These are phyloP conservation scores for Cryptosporidium viatorum DNA, from an alignment of 169 alveolate species.

Conservation along the genomic window DNA sequence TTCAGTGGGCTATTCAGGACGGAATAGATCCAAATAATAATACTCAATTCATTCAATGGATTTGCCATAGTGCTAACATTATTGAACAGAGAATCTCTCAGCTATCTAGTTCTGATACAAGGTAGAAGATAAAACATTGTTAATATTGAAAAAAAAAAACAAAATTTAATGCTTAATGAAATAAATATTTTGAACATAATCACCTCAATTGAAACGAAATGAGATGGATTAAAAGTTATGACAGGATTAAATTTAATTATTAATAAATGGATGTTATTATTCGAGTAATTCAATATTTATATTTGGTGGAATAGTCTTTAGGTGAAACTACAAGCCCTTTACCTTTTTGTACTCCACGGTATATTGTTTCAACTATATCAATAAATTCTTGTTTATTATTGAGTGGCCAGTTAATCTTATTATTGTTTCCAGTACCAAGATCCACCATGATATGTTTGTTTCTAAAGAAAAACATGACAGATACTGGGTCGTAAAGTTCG, in stretches of 20 bases:
- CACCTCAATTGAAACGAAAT: neutral
- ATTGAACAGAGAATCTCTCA: constrained; percentile 59
- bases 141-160: neutral
- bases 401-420: constrained; percentile 98
- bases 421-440: constrained; percentile 98
- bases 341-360: constrained; percentile 98
- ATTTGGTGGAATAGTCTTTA: constrained; percentile 95
- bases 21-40: constrained; percentile 63
- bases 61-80: constrained; percentile 54
- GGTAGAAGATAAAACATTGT: neutral
- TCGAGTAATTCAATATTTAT: constrained; percentile 85
- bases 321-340: constrained; percentile 97
- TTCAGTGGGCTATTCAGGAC: constrained; percentile 65
- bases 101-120: constrained; percentile 15
- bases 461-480: constrained; percentile 98
- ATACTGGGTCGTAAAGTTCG: constrained; percentile 97
- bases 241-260: neutral
- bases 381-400: constrained; percentile 97
- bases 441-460: constrained; percentile 99
- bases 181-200: no score
- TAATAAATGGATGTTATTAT: neutral
- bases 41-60: constrained; percentile 63
- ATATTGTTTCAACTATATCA: constrained; percentile 96
- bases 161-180: neutral
- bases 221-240: neutral